Evolutionary conservation across 768 basidiomycete species (phyloP).

Genomic region (Amyloporia xantha): DNA sequence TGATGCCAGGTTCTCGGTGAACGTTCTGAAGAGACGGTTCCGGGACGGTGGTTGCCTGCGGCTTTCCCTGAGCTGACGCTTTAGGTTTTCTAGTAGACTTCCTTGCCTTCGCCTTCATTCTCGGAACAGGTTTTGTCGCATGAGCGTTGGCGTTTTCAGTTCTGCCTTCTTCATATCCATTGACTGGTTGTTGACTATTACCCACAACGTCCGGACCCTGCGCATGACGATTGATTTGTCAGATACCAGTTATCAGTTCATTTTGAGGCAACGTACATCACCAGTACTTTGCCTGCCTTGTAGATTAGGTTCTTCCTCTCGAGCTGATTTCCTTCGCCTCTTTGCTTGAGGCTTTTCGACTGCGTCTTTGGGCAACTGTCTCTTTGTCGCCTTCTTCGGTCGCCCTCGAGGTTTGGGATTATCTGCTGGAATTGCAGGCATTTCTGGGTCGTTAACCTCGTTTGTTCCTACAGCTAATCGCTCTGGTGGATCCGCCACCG

Average conservation of each 20-base stretch:
- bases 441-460: too few species aligned
- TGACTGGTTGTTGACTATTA: background rate
- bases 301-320: too few species aligned
- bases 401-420: slow-evolving; percentile 13
- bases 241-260: background rate
- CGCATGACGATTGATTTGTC: background rate
- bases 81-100: background rate
- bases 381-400: slow-evolving; percentile 8
- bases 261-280: background rate
- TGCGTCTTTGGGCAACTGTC: background rate
- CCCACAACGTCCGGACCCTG: background rate
- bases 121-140: background rate
- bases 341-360: slow-evolving; percentile 10
- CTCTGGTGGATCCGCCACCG: too few species aligned
- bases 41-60: background rate
- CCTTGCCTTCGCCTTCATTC: background rate
- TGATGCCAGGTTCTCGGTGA: background rate
- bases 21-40: background rate
- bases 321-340: slow-evolving; percentile 1
- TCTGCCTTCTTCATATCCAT: background rate
- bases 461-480: too few species aligned
- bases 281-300: background rate
- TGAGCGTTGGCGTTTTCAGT: too few species aligned
- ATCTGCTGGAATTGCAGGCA: too few species aligned
- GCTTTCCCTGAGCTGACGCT: background rate